A percentile compares a stretch with the other conserved stretches of the same genome.
Evolutionary conservation across 2,329 filamentous ascomycete species (phyloP).

Genomic region (Colletotrichum eremochloae): DNA sequence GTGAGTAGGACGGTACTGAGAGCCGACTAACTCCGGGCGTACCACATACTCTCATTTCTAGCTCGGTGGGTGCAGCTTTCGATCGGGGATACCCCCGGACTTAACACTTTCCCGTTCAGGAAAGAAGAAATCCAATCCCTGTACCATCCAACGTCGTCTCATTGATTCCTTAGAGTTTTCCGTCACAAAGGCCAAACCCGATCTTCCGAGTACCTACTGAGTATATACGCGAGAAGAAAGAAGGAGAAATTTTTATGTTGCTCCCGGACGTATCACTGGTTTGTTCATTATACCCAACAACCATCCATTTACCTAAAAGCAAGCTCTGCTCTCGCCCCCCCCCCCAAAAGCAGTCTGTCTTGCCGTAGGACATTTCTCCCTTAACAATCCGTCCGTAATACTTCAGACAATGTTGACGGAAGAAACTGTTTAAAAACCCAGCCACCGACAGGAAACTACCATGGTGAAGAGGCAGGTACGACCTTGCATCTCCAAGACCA

Average conservation of each 20-base stretch:
- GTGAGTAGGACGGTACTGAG: background rate
- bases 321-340: background rate
- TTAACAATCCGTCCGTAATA: background rate
- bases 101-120: constrained; percentile 10
- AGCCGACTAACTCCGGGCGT: background rate
- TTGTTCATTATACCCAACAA: background rate
- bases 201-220: background rate
- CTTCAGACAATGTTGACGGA: background rate
- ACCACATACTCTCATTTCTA: background rate
- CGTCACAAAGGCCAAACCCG: background rate
- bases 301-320: background rate
- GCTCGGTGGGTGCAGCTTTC: background rate
- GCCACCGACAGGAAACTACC: background rate
- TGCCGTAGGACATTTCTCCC: background rate
- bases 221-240: background rate
- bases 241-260: background rate
- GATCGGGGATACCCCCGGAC: constrained; percentile 3
- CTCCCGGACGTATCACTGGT: background rate
- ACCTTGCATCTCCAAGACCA: background rate
- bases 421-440: background rate
- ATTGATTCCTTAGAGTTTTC: background rate
- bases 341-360: background rate
- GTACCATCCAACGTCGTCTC: constrained; percentile 9
- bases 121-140: background rate
- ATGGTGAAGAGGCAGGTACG: background rate